phyloP scores from a whole-genome alignment of 345 rosid species.

The Geranium rotundifolium region DNA sequence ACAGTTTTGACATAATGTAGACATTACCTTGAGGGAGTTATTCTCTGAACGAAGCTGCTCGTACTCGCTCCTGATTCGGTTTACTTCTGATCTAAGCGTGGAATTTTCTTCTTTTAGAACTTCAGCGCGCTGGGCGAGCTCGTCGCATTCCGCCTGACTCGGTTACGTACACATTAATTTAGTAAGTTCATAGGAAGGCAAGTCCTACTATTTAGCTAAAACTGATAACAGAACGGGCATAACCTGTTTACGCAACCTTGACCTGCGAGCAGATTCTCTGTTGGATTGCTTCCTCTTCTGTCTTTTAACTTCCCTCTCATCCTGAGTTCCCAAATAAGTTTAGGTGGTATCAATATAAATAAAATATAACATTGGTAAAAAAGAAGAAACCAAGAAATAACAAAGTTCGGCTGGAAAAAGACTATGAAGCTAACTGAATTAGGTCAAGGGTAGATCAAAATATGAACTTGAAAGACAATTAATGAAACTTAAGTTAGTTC shows the following conservation, averaged over 20 bases:
- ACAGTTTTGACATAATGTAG: neutral
- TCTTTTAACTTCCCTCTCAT: slow-evolving; percentile 86
- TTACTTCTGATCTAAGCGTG: slow-evolving; percentile 71
- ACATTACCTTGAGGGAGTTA: slow-evolving; percentile 58
- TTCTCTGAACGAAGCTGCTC: slow-evolving; percentile 73
- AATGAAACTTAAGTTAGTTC: slow-evolving; percentile 7
- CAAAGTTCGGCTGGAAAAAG: too few relatives aligned
- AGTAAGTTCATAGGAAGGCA: slow-evolving; percentile 11
- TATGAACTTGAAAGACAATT: too few relatives aligned
- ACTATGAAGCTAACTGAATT: too few relatives aligned
- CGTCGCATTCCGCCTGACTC: slow-evolving; percentile 94
- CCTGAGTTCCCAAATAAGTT: slow-evolving; percentile 28
- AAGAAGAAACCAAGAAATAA: too few relatives aligned
- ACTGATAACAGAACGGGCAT: neutral
- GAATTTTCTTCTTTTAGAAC: slow-evolving; percentile 75
- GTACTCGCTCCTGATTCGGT: slow-evolving; percentile 54
- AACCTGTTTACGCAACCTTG: slow-evolving; percentile 97
- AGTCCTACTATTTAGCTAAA: neutral
- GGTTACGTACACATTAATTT: slow-evolving; percentile 1
- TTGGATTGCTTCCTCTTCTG: slow-evolving; percentile 97
- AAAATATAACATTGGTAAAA: neutral
- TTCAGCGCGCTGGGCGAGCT: slow-evolving; percentile 82
- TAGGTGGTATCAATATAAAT: neutral
- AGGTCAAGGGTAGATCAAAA: too few relatives aligned
- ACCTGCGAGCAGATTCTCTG: slow-evolving; percentile 95